Evolutionary conservation across 495 filamentous ascomycete genomes (phyloP), one percentile per base, ranked within the genome.

Genomic region (Penicillium malachiteum): DNA sequence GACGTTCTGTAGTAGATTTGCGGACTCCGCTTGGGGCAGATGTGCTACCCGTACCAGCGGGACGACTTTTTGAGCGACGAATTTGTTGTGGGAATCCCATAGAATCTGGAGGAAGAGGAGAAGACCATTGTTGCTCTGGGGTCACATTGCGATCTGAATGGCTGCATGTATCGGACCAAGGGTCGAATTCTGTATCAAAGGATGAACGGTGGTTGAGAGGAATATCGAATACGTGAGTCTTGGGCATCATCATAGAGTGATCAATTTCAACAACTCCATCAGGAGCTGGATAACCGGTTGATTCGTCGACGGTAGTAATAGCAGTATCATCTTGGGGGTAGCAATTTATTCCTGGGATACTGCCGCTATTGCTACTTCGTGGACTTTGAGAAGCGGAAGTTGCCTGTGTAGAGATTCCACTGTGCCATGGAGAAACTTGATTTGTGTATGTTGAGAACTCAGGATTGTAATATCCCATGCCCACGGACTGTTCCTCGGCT

Each of bases 321-420:
- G 48, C 14, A 8, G 55, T 9, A 8, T 72, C 67, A 7, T 70
- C 64, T n/a, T 60, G 56, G 13, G 31, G 61, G 48, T 50, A 60
- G 50, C 59, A 65, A 5, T 43, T 64, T 34, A 63, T 55, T 11
- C 54, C 54, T 5, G 52, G 43, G 9, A 57, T 18, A 34, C 61
- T 65, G 21, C 58, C 39, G 31, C 47, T 56, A 41, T 45, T 47
- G 30, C 50, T 64, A 39, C 62, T 64, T 7, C 38, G 56, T 0
- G 63, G 58, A 43, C 64, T 71, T 46, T 66, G 66, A 1, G 59
- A 48, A 14, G 58, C 63, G 7, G 69, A 65, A 11, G 59, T 52
- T 2, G 21, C 21, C 4, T 26, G 21, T 26, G 53, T 52, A 8
- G 62, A 59, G n/a, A 65, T 42, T 7, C 54, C 58, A 34, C 60